Evolutionary conservation across 2,329 filamentous ascomycete species (phyloP).

Genomic region (Gaeumannomyces tritici): DNA sequence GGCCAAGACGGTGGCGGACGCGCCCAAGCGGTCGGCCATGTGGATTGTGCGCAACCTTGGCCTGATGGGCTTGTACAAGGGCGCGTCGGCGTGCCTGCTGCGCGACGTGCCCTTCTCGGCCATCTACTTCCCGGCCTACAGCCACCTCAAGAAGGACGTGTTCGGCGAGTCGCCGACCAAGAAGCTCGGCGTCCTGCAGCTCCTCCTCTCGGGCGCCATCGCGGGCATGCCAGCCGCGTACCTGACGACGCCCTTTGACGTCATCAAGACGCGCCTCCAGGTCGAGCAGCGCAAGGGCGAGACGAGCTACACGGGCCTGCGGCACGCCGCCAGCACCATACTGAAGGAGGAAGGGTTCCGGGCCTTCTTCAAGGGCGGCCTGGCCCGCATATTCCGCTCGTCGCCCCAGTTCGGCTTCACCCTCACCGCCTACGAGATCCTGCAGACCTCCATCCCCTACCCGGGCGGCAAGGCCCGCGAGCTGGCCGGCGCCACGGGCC

Average conservation of each 20-base stretch:
- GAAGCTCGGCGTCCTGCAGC: constrained; percentile 81
- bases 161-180: constrained; percentile 85
- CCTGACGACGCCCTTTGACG: constrained; percentile 92
- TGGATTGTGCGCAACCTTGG: constrained; percentile 97
- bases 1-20: constrained; percentile 72
- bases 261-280: constrained; percentile 97
- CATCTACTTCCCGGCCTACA: constrained; percentile 98
- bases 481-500: constrained; percentile 31
- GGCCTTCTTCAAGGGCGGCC: constrained; percentile 98
- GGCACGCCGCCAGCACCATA: constrained; percentile 77
- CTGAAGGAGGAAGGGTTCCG: constrained; percentile 85
- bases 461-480: constrained; percentile 51
- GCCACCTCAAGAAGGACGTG: constrained; percentile 84
- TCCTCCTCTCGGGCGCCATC: constrained; percentile 90
- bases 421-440: constrained; percentile 84
- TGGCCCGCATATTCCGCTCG: constrained; percentile 86
- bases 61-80: constrained; percentile 92
- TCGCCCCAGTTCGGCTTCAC: constrained; percentile 98
- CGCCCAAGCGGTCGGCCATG: constrained; percentile 83
- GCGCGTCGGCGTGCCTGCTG: constrained; percentile 84
- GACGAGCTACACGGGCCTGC: constrained; percentile 73
- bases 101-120: constrained; percentile 96
- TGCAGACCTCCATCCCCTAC: constrained; percentile 73
- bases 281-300: constrained; percentile 97
- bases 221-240: constrained; percentile 88